Evolutionary conservation across 257 asterid genomes (phyloP), one percentile per base, ranked within the genome.

Genomic region (Nemophila menziesii): DNA sequence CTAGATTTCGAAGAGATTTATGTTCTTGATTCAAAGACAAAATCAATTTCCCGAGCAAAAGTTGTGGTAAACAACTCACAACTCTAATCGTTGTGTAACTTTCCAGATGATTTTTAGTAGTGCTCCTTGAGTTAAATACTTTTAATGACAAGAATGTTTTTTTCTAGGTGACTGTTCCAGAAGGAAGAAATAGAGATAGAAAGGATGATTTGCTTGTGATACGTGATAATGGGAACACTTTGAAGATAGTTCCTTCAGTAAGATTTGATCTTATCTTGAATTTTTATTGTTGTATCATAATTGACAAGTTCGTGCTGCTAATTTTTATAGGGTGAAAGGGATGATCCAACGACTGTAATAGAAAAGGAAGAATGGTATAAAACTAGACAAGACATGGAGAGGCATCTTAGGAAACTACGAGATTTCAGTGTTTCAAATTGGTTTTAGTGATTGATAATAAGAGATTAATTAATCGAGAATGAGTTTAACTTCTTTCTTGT

Each of bases 1-100:
- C 65, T 89, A 43, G 98, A 89, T 60, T 76, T 89, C 46, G 98
- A 89, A 71, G 98, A 89, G 73, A 89, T 89, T 24, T 84, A 89
- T 33, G 71, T 89, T 8, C 70, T 89, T 49, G 98, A 89, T 73
- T 89, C 98, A 3, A 89, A 89, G 69, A 63, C 95, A 43, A 84
- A 86, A 66, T 89, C 98, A 54, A 80, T 89, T 49, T 43, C 90
- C 29, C 64, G 98, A 62, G 95, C 82, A 6, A 83, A 76, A 89
- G 94, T 89, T 64, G 71, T 73, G 87, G 97, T 89, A 62, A 37
- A 81, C 51, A 29, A 29, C 5, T 29, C 12, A 10, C 36, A 26
- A 7, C 36, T 29, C 4, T 29, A 29, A 13, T 29, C 9, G 1
- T 5, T n/a, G n/a, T n/a, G n/a, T n/a, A n/a, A n/a, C n/a, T n/a